Conservation (phyloP, 2,329 filamentous ascomycete genomes). For the Endoconidiophora laricicola region DNA sequence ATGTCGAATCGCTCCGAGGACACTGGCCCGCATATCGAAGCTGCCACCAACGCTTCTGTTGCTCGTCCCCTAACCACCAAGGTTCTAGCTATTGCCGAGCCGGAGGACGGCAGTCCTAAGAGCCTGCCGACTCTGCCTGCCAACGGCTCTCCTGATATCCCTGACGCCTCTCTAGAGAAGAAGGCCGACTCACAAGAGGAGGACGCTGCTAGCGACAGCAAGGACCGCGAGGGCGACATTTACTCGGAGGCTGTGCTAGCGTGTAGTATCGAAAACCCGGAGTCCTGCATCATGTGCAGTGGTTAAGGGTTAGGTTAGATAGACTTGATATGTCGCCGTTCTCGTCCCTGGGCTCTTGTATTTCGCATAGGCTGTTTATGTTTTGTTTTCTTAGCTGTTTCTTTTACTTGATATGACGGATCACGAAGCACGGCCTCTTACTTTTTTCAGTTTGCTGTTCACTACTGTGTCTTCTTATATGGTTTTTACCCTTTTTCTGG, state of each 20-base stretch:
- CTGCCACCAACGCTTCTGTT: constrained; percentile 35
- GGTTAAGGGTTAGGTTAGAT: constrained; percentile 38
- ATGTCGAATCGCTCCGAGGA: constrained; percentile 48
- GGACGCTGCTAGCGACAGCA: constrained; percentile 53
- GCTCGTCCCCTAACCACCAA: constrained; percentile 53
- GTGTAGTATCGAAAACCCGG: constrained; percentile 96
- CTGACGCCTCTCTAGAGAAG: constrained; percentile 34
- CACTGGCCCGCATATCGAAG: constrained; percentile 35
- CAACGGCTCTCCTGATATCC: constrained; percentile 48
- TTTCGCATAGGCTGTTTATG: too few relatives aligned
- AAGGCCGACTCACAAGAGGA: constrained; percentile 48
- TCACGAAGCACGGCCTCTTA: too few relatives aligned
- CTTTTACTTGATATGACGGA: too few relatives aligned
- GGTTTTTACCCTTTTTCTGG: neutral
- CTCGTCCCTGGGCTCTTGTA: neutral
- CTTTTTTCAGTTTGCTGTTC: too few relatives aligned
- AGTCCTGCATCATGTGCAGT: constrained; percentile 93
- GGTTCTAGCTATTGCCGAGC: constrained; percentile 36
- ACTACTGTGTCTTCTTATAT: too few relatives aligned
- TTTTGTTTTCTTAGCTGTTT: too few relatives aligned
- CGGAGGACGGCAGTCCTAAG: constrained; percentile 62
- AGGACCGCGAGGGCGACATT: constrained; percentile 74
- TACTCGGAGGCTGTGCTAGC: constrained; percentile 83
- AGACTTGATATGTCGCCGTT: neutral
- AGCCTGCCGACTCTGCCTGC: constrained; percentile 56